A percentile compares a stretch with the other conserved stretches of the same genome.
These are phyloP conservation scores for Helicocarpus griseus DNA, from an alignment of 2,329 filamentous ascomycete genomes.

Conservation along the genomic window DNA sequence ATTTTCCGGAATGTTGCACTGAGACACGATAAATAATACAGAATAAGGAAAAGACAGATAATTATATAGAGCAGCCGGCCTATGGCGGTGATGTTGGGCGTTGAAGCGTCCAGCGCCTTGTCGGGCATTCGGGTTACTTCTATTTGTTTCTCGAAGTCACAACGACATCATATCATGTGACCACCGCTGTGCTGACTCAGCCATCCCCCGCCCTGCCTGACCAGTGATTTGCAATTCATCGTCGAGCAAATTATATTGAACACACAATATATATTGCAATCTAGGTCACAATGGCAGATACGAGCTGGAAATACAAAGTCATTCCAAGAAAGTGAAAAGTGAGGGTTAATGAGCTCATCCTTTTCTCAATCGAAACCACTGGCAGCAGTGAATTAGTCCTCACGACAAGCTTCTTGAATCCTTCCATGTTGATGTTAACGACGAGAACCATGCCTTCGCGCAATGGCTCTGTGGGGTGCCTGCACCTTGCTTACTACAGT, in stretches of 20 bases:
- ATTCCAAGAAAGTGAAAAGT: too few relatives aligned
- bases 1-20: too few relatives aligned
- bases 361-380: too few relatives aligned
- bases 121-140: constrained; percentile 1
- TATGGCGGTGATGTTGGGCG: not conserved
- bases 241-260: too few relatives aligned
- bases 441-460: constrained; percentile 69
- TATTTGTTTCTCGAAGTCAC: not conserved
- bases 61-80: not conserved
- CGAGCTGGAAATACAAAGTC: too few relatives aligned
- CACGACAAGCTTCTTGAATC: constrained; percentile 64
- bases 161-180: constrained; percentile 3
- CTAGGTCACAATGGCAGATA: too few relatives aligned
- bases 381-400: too few relatives aligned
- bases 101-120: not conserved
- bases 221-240: too few relatives aligned
- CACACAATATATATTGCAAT: too few relatives aligned
- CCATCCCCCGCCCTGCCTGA: not conserved
- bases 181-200: not conserved
- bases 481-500: constrained; percentile 55
- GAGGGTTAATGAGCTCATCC: too few relatives aligned
- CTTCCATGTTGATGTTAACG: constrained; percentile 61
- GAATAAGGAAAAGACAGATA: not conserved
- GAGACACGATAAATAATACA: not conserved
- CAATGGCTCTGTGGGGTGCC: constrained; percentile 45